phyloP scores from a whole-genome alignment of 139 green algal genomes.

The Chlamydomonas sp. region DNA sequence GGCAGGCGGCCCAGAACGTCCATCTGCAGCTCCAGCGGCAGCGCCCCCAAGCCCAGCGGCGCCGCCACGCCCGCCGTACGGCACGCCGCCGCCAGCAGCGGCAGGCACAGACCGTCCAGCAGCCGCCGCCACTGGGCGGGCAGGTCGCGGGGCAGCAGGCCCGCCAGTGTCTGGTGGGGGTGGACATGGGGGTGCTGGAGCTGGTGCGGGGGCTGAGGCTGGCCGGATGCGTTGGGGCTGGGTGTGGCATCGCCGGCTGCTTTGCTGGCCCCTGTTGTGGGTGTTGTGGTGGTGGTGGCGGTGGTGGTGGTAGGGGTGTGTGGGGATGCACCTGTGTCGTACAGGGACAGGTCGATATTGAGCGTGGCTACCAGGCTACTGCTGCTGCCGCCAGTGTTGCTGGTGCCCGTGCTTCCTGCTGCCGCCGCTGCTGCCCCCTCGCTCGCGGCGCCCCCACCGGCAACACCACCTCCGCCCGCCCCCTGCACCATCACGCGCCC shows the following conservation, averaged over 20 bases:
- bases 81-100: constrained; percentile 25
- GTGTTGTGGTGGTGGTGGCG: too few relatives aligned
- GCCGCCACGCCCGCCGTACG: background rate
- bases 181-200: too few relatives aligned
- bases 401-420: too few relatives aligned
- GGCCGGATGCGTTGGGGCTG: too few relatives aligned
- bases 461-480: background rate
- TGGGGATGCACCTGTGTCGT: background rate
- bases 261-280: too few relatives aligned
- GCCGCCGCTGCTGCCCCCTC: too few relatives aligned
- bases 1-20: background rate
- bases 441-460: background rate
- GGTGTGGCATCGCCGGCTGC: too few relatives aligned
- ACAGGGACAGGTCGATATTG: constrained; percentile 21
- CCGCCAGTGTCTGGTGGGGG: too few relatives aligned
- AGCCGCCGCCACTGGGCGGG: background rate
- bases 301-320: too few relatives aligned
- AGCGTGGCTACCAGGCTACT: background rate
- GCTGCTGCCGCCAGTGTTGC: too few relatives aligned
- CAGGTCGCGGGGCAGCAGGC: background rate
- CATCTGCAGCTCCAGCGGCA: constrained; percentile 39
- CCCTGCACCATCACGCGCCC: background rate
- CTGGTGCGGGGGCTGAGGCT: too few relatives aligned
- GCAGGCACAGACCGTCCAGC: constrained; percentile 28
- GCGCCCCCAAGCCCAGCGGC: constrained; percentile 8